A percentile compares a stretch with the other conserved stretches of the same genome.
phyloP scores from a whole-genome alignment of 2,329 filamentous ascomycete species.

The Fusarium musae region DNA sequence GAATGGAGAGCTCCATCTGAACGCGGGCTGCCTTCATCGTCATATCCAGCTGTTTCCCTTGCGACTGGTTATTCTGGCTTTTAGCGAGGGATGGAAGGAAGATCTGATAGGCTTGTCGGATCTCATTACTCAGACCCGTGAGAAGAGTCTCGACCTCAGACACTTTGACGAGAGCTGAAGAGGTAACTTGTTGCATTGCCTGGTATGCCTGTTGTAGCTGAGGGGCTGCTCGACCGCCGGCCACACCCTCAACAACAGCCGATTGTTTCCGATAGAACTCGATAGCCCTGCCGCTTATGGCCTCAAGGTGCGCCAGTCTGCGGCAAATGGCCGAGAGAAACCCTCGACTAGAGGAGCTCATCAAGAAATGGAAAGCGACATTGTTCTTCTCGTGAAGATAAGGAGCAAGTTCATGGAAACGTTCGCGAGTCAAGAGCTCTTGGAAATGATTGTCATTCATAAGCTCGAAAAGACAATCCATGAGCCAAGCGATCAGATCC shows the following conservation, averaged over 20 bases:
- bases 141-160: constrained; percentile 72
- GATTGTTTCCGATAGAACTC: constrained; percentile 62
- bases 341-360: constrained; percentile 79
- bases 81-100: constrained; percentile 57
- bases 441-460: constrained; percentile 64
- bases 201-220: constrained; percentile 68
- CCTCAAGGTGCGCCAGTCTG: constrained; percentile 68
- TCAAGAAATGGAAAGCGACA: constrained; percentile 70
- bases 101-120: constrained; percentile 62
- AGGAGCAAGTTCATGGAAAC: constrained; percentile 60
- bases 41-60: constrained; percentile 56
- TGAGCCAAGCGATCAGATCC: constrained; percentile 73
- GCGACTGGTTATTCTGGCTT: constrained; percentile 59
- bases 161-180: constrained; percentile 65
- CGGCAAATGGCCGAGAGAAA: constrained; percentile 77
- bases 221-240: constrained; percentile 53
- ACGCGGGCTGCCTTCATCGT: constrained; percentile 59
- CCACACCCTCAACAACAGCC: constrained; percentile 53
- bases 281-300: constrained; percentile 59
- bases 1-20: constrained; percentile 63
- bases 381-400: constrained; percentile 67
- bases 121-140: constrained; percentile 58
- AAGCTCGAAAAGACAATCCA: constrained; percentile 68
- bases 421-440: constrained; percentile 58
- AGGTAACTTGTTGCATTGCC: constrained; percentile 63